Conservation (phyloP, 495 filamentous ascomycete genomes). For the Penicillium silybi region DNA sequence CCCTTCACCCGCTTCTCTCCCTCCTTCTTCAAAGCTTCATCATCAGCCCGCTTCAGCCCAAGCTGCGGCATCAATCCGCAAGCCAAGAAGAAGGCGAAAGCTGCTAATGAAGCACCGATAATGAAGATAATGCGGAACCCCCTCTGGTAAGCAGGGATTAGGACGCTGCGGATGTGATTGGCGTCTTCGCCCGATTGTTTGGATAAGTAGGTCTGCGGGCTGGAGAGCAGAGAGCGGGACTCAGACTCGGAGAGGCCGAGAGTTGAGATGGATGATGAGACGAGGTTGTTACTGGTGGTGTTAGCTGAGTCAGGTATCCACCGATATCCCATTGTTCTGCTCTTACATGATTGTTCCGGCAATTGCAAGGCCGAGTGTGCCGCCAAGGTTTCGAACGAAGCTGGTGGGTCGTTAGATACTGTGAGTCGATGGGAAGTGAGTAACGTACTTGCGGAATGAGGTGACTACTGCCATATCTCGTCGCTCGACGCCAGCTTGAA, state of each 20-base stretch:
- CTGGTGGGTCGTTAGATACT: conserved; percentile 24
- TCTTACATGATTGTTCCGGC: conserved; percentile 49
- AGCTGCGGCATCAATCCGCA: conserved; percentile 46
- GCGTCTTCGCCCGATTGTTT: conserved; percentile 27
- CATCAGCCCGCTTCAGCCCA: conserved; percentile 38
- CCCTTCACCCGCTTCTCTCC: conserved; percentile 28
- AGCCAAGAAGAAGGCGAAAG: conserved; percentile 42
- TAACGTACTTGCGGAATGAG: conserved; percentile 48
- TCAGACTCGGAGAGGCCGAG: conserved; percentile 24
- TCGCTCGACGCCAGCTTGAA: conserved; percentile 50
- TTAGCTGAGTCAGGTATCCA: conserved; percentile 7
- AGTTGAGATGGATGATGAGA: conserved; percentile 31
- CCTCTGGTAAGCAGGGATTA: conserved; percentile 45
- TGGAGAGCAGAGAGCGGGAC: conserved; percentile 28
- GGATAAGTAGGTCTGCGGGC: conserved; percentile 30
- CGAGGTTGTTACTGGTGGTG: conserved; percentile 39
- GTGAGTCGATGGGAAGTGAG: neutral
- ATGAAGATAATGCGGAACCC: conserved; percentile 52
- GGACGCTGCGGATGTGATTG: conserved; percentile 29
- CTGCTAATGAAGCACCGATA: conserved; percentile 43
- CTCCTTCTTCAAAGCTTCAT: conserved; percentile 46
- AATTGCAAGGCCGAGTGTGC: conserved; percentile 50
- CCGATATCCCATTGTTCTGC: too few species aligned
- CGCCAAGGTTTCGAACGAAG: conserved; percentile 51
- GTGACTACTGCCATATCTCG: conserved; percentile 55